phyloP scores from a whole-genome alignment of 208 protist species.

The Wallacemonas sp. region DNA sequence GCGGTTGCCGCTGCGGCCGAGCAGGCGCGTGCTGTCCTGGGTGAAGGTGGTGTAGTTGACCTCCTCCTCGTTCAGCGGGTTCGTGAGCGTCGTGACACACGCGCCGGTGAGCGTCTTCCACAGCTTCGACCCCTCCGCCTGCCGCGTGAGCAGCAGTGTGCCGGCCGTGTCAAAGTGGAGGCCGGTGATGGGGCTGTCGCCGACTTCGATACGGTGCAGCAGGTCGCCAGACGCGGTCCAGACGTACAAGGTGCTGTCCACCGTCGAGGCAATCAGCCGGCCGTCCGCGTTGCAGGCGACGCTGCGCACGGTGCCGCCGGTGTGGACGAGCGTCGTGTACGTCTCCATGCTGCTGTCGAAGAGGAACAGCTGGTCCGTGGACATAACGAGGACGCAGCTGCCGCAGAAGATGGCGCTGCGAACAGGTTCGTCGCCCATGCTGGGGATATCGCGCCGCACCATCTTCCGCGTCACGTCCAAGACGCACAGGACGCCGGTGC shows the following conservation, averaged over 20 bases:
- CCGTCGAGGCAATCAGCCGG: conserved; percentile 62
- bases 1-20: conserved; percentile 47
- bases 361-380: conserved; percentile 48
- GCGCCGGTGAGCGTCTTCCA: conserved; percentile 67
- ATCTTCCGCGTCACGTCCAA: conserved; percentile 72
- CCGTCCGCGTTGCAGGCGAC: conserved; percentile 63
- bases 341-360: conserved; percentile 34
- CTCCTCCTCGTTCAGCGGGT: conserved; percentile 31
- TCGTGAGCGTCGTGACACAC: conserved; percentile 32
- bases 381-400: conserved; percentile 45
- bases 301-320: conserved; percentile 44
- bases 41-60: conserved; percentile 56
- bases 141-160: conserved; percentile 51
- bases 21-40: conserved; percentile 56
- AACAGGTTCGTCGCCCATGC: conserved; percentile 34
- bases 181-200: conserved; percentile 54
- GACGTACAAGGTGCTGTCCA: conserved; percentile 61
- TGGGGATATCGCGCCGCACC: conserved; percentile 49
- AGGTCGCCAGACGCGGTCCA: conserved; percentile 68
- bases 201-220: conserved; percentile 60
- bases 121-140: conserved; percentile 50
- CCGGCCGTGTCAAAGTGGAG: conserved; percentile 65
- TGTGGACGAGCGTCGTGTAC: conserved; percentile 48
- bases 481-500: conserved; percentile 41
- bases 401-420: conserved; percentile 67